Evolutionary conservation across 1,284 basidiomycete species (phyloP).

Genomic region (Coniferiporia sulphurascens): DNA sequence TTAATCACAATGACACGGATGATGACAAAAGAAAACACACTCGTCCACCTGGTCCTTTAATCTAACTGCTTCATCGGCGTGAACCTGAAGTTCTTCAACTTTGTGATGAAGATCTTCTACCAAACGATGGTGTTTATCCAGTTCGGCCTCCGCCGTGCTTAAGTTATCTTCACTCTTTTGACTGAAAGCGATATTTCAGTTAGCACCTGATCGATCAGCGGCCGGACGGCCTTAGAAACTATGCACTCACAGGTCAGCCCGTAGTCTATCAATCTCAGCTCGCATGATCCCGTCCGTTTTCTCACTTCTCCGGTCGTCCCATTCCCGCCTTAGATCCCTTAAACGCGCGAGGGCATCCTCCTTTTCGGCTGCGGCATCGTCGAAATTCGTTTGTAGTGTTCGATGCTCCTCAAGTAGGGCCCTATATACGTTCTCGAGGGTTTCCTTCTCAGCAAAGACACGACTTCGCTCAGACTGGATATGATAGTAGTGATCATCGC

Average conservation of each 20-base stretch:
- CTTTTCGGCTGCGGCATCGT: conserved; percentile 66
- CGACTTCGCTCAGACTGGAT: conserved; percentile 77
- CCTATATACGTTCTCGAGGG: conserved; percentile 74
- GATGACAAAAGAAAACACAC: conserved; percentile 39
- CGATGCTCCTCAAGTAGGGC: conserved; percentile 74
- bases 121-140: conserved; percentile 69
- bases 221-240: too few relatives aligned
- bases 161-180: conserved; percentile 90
- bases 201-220: too few relatives aligned
- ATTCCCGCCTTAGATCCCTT: conserved; percentile 51
- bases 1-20: conserved; percentile 9
- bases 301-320: conserved; percentile 55
- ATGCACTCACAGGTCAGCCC: conserved; percentile 69
- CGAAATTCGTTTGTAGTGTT: conserved; percentile 61
- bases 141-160: conserved; percentile 69
- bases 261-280: conserved; percentile 75
- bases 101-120: conserved; percentile 72
- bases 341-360: conserved; percentile 61
- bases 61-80: conserved; percentile 71
- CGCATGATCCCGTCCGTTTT: conserved; percentile 67
- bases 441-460: conserved; percentile 73
- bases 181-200: conserved; percentile 40
- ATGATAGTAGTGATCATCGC: conserved; percentile 81
- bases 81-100: conserved; percentile 77
- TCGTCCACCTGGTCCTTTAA: conserved; percentile 95